Conservation (phyloP, 306 rosid species). For the Inga oerstediana region DNA sequence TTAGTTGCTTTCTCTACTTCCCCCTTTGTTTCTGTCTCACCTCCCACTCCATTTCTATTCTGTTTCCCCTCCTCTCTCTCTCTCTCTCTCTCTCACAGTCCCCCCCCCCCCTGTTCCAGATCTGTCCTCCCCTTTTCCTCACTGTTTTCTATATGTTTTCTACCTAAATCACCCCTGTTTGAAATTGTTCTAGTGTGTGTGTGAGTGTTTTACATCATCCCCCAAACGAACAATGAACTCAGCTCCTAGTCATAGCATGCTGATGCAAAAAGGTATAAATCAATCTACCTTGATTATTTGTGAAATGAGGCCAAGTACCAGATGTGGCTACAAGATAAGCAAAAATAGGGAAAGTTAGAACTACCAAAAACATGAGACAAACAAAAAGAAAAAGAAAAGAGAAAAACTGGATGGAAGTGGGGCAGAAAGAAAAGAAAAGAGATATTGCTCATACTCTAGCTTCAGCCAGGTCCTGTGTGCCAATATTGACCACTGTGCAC, state of each 20-base stretch:
- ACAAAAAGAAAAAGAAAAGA: slow-evolving; percentile 17
- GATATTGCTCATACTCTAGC: slow-evolving; percentile 78
- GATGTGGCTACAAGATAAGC: slow-evolving; percentile 73
- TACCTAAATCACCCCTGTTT: too few species aligned
- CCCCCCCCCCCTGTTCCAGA: too few species aligned
- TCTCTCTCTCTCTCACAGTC: too few species aligned
- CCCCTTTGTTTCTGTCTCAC: too few species aligned
- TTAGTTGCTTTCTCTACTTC: too few species aligned
- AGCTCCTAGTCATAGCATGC: slow-evolving; percentile 22
- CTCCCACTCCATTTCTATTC: too few species aligned
- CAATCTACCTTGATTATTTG: slow-evolving; percentile 86
- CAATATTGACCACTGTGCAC: slow-evolving; percentile 98
- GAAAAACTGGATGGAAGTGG: background rate
- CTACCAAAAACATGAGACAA: slow-evolving; percentile 13
- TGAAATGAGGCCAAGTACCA: slow-evolving; percentile 92
- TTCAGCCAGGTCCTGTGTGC: slow-evolving; percentile 90
- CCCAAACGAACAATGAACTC: slow-evolving; percentile 3
- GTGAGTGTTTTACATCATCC: background rate
- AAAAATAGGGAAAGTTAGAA: slow-evolving; percentile 25
- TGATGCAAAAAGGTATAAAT: slow-evolving; percentile 11
- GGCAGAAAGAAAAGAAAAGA: slow-evolving; percentile 17
- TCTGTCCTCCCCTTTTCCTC: too few species aligned
- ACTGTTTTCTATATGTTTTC: too few species aligned
- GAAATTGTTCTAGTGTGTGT: too few species aligned
- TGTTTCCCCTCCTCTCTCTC: too few species aligned